phyloP scores from a whole-genome alignment of 164 flowering plant genomes.

The Warburgia ugandensis region DNA sequence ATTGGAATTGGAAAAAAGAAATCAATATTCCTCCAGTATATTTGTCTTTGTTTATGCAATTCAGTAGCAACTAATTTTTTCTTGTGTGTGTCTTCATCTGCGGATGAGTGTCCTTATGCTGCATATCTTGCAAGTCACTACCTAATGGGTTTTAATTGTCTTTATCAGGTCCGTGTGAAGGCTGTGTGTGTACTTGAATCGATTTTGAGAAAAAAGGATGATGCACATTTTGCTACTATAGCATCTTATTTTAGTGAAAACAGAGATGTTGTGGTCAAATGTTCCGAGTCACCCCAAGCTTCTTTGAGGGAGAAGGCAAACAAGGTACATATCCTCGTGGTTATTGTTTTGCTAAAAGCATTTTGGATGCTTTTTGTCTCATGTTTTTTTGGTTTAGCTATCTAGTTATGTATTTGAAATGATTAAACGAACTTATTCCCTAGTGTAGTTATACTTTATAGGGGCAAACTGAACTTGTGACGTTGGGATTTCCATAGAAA shows the following conservation, averaged over 20 bases:
- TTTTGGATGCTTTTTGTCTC: not conserved
- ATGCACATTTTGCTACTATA: constrained; percentile 46
- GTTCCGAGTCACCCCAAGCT: constrained; percentile 91
- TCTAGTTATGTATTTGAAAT: too few relatives aligned
- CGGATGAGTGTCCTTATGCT: too few relatives aligned
- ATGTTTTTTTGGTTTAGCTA: not conserved
- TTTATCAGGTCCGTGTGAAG: constrained; percentile 77
- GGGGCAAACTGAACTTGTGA: too few relatives aligned
- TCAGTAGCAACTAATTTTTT: too few relatives aligned
- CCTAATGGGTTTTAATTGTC: constrained; percentile 1
- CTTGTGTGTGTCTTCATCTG: too few relatives aligned
- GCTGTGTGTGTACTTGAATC: constrained; percentile 91
- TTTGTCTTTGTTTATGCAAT: too few relatives aligned
- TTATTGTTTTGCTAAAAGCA: not conserved
- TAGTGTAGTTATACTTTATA: too few relatives aligned
- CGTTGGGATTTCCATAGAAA: too few relatives aligned
- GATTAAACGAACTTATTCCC: too few relatives aligned
- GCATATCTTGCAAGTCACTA: too few relatives aligned
- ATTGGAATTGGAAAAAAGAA: too few relatives aligned
- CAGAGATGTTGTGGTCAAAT: constrained; percentile 48
- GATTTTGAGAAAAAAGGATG: constrained; percentile 76
- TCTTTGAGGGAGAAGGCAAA: constrained; percentile 82
- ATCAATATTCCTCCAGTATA: too few relatives aligned
- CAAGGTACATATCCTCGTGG: constrained; percentile 35
- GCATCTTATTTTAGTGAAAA: constrained; percentile 71